These are phyloP conservation scores for Ogataea paradorogensis DNA, from an alignment of 805 yeast species.

Conservation along the genomic window DNA sequence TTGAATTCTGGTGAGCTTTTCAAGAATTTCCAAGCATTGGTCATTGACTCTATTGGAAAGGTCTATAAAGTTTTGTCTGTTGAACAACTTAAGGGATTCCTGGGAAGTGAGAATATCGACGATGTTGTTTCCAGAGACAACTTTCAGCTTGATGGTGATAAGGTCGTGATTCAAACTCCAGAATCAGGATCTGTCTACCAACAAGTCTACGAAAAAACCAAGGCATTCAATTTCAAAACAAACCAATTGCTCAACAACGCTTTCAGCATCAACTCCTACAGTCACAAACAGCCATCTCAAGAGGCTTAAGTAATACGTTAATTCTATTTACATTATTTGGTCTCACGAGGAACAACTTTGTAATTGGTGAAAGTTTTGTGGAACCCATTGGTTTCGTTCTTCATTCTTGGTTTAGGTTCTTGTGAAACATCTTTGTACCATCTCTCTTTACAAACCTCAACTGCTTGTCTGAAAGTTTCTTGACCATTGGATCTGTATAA, in stretches of 20 bases:
- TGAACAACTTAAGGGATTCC: slow-evolving; percentile 18
- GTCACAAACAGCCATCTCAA: slow-evolving; percentile 12
- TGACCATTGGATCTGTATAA: slow-evolving; percentile 48
- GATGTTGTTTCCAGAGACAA: slow-evolving; percentile 15
- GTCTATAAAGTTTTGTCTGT: slow-evolving; percentile 24
- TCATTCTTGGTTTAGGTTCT: slow-evolving; percentile 32
- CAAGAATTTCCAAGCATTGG: slow-evolving; percentile 23
- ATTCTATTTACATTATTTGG: slow-evolving; percentile 10
- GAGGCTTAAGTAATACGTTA: slow-evolving; percentile 12
- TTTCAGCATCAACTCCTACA: slow-evolving; percentile 23
- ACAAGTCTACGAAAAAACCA: slow-evolving; percentile 66
- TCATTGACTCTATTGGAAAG: slow-evolving; percentile 26
- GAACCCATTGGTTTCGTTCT: slow-evolving; percentile 28
- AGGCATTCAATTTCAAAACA: slow-evolving; percentile 58
- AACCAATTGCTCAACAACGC: slow-evolving; percentile 53
- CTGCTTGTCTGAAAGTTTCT: slow-evolving; percentile 54
- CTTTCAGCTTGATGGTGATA: slow-evolving; percentile 47
- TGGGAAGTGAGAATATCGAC: slow-evolving; percentile 27
- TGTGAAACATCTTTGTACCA: slow-evolving; percentile 36
- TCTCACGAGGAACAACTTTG: slow-evolving; percentile 33
- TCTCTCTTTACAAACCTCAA: slow-evolving; percentile 50
- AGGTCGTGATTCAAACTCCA: slow-evolving; percentile 50
- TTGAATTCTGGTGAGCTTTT: slow-evolving; percentile 30
- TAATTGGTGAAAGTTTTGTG: slow-evolving; percentile 29
- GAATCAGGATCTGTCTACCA: slow-evolving; percentile 58